Conservation (phyloP, 2,329 filamentous ascomycete species). For the Sordariomycetes sp. region DNA sequence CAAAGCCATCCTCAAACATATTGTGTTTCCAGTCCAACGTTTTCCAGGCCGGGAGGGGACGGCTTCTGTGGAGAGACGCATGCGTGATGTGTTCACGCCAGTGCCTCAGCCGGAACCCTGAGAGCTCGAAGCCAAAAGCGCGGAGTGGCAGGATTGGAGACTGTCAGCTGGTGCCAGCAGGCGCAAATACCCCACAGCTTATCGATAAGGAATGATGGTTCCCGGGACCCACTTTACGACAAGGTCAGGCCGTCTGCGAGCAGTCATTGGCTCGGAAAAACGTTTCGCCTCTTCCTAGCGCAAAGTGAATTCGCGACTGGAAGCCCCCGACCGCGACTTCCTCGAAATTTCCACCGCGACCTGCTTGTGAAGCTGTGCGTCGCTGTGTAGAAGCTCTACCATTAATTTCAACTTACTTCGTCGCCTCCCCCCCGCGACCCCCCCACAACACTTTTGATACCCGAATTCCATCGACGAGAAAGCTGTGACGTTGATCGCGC, state of each 20-base stretch:
- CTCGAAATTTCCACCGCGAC: slow-evolving; percentile 27
- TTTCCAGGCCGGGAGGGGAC: no score
- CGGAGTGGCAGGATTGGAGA: background rate
- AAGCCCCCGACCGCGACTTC: slow-evolving; percentile 25
- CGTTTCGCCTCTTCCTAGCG: slow-evolving; percentile 26
- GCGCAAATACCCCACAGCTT: no score
- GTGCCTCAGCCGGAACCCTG: no score
- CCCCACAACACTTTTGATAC: background rate
- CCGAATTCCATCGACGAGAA: background rate
- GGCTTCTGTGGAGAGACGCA: no score
- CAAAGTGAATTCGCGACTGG: slow-evolving; percentile 26
- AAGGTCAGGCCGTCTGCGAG: background rate
- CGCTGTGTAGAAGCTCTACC: background rate
- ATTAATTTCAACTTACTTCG: background rate
- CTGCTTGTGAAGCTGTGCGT: background rate
- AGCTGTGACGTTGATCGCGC: background rate
- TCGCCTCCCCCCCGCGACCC: background rate
- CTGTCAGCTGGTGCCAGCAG: background rate
- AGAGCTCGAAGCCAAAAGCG: background rate
- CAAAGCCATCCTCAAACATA: no score
- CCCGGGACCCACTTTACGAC: background rate
- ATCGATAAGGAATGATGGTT: background rate
- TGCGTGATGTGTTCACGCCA: no score
- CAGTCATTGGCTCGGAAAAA: slow-evolving; percentile 15
- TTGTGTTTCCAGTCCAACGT: no score